Evolutionary conservation across 371 early-diverging fungal genomes (phyloP), one percentile per base, ranked within the genome.

Genomic region (Mucor mucedo): DNA sequence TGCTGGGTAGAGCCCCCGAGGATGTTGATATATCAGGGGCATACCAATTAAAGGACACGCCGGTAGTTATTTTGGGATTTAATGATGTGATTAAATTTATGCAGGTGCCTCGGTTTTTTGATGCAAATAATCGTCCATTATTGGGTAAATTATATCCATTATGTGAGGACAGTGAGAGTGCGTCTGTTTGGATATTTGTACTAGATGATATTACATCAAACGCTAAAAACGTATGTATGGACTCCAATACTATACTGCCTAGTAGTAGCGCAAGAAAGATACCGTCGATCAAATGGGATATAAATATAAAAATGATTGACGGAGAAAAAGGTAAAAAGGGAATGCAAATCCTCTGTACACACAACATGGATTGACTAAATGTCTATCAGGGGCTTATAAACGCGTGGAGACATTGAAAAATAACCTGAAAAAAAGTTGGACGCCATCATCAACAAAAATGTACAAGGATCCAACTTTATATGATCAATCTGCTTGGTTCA

Each of bases 1-100:
- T 97, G 39, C 72, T 95, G 21, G 94, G 91, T 2, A 70, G 82
- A 73, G 70, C 65, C 5, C 59, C 66, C 8, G 64, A 71, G n/a
- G 29, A 55, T 13, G 66, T 78, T 1, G 42, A 53, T 11, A 47
- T 69, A 9, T 29, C 59, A n/a, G 76, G 76, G 21, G 76, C 70
- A 4, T 75, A 62, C 41, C 50, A 55, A 9, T 21, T 67, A 14
- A 55, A 63, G 9, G 60, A 58, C 6, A 41, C 68, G 6, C 38
- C 52, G 4, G 9, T 62, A 11, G 33, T 73, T 13, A 21, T 71
- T 28, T 14, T 70, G 21, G 69, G 64, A 0, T 75, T 75, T 33
- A 67, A 75, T 50, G 76, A 75, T 52, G 48, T 14, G 0, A 48
- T 78, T 35, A 60, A 49, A 9, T 55, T 72, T 3, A 44, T 38